Evolutionary conservation across 306 rosid species (phyloP).

Genomic region (Oxytropis ochrocephala): DNA sequence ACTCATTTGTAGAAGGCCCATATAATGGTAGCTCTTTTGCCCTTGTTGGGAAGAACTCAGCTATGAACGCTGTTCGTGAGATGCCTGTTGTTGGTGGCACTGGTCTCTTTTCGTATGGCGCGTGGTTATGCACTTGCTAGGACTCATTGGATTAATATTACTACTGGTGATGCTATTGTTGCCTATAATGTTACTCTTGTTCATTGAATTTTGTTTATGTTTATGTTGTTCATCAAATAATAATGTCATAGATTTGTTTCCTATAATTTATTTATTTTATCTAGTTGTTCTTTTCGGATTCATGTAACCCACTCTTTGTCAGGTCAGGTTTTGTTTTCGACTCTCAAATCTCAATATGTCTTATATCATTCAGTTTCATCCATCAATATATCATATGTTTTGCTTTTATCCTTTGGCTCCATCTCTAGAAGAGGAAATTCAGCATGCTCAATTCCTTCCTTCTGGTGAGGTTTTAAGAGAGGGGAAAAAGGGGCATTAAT

Average conservation of each 20-base stretch:
- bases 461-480: too few relatives aligned
- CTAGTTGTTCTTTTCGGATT: not conserved
- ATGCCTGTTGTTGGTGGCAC: constrained; percentile 79
- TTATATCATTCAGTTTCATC: not conserved
- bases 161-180: constrained; percentile 72
- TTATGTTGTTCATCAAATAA: too few relatives aligned
- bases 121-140: constrained; percentile 66
- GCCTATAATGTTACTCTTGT: constrained; percentile 65
- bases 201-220: constrained; percentile 22
- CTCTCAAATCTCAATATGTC: not conserved
- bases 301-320: not conserved
- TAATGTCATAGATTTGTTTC: not conserved
- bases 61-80: constrained; percentile 48
- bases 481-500: too few relatives aligned
- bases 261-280: not conserved
- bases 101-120: constrained; percentile 64
- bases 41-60: constrained; percentile 56
- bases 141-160: constrained; percentile 39
- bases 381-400: not conserved
- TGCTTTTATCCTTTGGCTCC: not conserved
- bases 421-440: too few relatives aligned
- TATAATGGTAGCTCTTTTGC: constrained; percentile 59
- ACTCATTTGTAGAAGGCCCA: constrained; percentile 44
- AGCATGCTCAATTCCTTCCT: too few relatives aligned
- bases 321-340: not conserved